Conservation (phyloP, 192 early-diverging fungal genomes). For the Coemansia sp. region DNA sequence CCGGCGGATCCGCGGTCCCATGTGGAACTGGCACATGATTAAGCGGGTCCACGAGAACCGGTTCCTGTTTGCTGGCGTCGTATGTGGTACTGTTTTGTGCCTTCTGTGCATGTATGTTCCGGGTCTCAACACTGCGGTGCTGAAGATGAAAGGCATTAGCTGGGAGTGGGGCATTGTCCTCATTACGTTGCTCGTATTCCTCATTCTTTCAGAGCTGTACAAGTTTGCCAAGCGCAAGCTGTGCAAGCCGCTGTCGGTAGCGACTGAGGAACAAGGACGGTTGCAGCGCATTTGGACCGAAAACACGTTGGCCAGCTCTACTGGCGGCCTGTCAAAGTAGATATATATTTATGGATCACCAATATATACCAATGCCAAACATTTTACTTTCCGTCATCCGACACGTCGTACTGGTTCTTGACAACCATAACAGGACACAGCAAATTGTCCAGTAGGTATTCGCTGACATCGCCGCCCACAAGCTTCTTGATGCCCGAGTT, state of each 20-base stretch:
- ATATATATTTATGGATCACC: background rate
- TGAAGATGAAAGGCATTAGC: conserved; percentile 61
- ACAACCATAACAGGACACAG: conserved; percentile 51
- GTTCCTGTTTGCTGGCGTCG: conserved; percentile 50
- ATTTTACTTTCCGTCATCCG: conserved; percentile 35
- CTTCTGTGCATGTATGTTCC: conserved; percentile 68
- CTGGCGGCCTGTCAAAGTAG: conserved; percentile 25
- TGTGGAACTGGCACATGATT: conserved; percentile 56
- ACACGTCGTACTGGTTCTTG: conserved; percentile 52
- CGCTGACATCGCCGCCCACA: conserved; percentile 44
- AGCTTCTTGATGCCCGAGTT: conserved; percentile 37
- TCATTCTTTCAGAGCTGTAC: conserved; percentile 65
- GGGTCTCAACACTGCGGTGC: conserved; percentile 60
- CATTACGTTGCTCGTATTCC: conserved; percentile 60
- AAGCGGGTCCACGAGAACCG: conserved; percentile 56
- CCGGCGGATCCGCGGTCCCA: conserved; percentile 62
- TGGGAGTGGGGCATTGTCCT: conserved; percentile 76
- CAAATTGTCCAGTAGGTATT: conserved; percentile 31
- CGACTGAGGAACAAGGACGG: conserved; percentile 42
- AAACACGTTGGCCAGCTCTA: conserved; percentile 39
- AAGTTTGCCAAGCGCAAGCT: conserved; percentile 61
- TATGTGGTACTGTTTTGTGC: conserved; percentile 56
- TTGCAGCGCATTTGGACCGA: conserved; percentile 57
- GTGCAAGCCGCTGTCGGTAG: conserved; percentile 39
- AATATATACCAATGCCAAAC: background rate